Evolutionary conservation across 2,329 filamentous ascomycete species (phyloP).

Genomic region (Fusarium temperatum): DNA sequence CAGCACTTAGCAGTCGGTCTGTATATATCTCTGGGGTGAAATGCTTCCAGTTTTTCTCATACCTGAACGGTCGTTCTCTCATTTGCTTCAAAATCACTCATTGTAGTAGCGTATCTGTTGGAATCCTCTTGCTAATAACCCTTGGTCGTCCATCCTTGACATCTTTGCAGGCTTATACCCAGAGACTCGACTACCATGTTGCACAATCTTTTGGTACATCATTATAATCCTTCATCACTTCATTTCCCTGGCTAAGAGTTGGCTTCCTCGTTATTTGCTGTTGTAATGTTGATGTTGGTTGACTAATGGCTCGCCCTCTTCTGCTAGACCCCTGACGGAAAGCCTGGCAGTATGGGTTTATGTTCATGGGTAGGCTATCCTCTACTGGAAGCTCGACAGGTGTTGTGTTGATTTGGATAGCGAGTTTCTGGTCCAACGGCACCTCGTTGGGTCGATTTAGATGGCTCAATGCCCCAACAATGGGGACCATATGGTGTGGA

Average conservation of each 20-base stretch:
- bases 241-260: background rate
- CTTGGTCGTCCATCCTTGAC: too few relatives aligned
- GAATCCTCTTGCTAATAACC: background rate
- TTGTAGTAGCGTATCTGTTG: background rate
- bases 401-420: conserved; percentile 9
- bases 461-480: background rate
- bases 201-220: background rate
- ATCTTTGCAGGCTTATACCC: background rate
- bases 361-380: background rate
- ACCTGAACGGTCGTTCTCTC: background rate
- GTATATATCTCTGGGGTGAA: background rate
- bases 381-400: conserved; percentile 19
- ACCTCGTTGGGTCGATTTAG: background rate
- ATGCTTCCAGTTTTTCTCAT: background rate
- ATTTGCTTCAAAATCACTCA: background rate
- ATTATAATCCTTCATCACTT: background rate
- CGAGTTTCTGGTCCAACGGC: background rate
- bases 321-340: background rate
- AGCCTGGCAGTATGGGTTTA: background rate
- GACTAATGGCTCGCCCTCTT: background rate
- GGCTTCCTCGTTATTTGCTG: background rate
- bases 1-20: too few relatives aligned
- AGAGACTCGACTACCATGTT: background rate
- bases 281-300: background rate
- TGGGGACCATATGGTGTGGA: conserved; percentile 8